phyloP scores from a whole-genome alignment of 441 rosid species.

The Corymbia citriodora region DNA sequence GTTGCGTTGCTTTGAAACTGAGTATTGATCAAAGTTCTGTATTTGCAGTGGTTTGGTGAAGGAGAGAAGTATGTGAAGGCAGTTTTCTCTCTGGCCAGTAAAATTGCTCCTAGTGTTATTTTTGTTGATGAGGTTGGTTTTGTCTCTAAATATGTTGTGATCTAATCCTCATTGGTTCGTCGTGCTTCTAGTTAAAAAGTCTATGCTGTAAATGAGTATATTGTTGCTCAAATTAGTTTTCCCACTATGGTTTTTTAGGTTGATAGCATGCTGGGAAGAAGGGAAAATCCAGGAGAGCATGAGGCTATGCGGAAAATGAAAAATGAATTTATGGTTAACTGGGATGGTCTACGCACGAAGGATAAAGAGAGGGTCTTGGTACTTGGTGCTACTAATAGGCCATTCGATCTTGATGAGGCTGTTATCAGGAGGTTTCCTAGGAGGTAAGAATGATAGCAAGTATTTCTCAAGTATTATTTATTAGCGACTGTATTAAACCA shows the following conservation, averaged over 20 bases:
- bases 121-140: slow-evolving; percentile 94
- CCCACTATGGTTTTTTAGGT: slow-evolving; percentile 42
- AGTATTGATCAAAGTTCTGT: slow-evolving; percentile 1
- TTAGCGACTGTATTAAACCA: not conserved
- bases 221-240: not conserved
- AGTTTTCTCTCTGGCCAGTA: slow-evolving; percentile 97
- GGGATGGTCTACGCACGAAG: slow-evolving; percentile 98
- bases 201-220: not conserved
- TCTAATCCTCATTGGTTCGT: not conserved
- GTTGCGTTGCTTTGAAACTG: not conserved
- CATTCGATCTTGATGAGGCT: slow-evolving; percentile 99
- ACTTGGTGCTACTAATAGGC: slow-evolving; percentile 97
- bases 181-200: not conserved
- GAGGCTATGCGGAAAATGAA: slow-evolving; percentile 99
- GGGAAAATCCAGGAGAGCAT: slow-evolving; percentile 98
- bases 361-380: slow-evolving; percentile 95
- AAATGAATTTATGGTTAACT: slow-evolving; percentile 97
- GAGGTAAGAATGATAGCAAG: slow-evolving; percentile 36
- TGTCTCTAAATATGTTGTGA: not conserved
- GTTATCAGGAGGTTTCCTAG: slow-evolving; percentile 98
- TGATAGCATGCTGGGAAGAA: slow-evolving; percentile 98
- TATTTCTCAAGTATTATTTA: not conserved
- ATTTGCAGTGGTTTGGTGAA: slow-evolving; percentile 99
- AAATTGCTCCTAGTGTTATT: slow-evolving; percentile 94
- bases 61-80: slow-evolving; percentile 99